Conservation (phyloP, 139 green algal genomes). For the Coelastrella sp. region DNA sequence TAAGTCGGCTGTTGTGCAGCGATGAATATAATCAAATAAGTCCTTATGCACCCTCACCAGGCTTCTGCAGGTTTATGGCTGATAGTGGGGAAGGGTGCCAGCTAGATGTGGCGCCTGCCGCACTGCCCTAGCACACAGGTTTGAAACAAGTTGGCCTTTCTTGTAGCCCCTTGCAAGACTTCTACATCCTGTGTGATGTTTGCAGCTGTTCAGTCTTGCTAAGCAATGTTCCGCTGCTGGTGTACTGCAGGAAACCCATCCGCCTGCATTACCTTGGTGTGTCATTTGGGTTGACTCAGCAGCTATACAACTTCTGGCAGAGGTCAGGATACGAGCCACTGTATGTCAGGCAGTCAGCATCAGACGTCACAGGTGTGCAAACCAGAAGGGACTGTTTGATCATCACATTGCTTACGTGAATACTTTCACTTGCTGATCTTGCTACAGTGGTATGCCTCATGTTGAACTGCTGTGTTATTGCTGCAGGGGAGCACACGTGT, state of each 20-base stretch:
- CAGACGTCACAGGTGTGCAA: constrained; percentile 76
- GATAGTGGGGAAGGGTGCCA: too few relatives aligned
- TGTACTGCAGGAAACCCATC: constrained; percentile 70
- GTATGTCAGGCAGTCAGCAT: constrained; percentile 94
- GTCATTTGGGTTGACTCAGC: constrained; percentile 93
- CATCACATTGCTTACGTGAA: background rate
- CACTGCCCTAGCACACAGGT: too few relatives aligned
- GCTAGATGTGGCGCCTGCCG: too few relatives aligned
- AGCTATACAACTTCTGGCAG: constrained; percentile 96
- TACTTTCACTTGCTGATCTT: too few relatives aligned
- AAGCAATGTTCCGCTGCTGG: background rate
- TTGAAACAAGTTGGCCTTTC: background rate
- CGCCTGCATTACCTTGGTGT: constrained; percentile 94
- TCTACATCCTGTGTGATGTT: background rate
- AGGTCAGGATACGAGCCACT: constrained; percentile 82
- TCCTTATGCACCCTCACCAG: too few relatives aligned
- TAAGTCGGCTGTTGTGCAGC: background rate
- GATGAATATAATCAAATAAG: background rate
- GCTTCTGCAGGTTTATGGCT: too few relatives aligned
- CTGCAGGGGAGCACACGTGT: constrained; percentile 89
- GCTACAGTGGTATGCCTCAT: too few relatives aligned
- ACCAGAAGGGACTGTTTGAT: background rate
- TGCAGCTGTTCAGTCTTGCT: background rate
- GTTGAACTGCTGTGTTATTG: background rate
- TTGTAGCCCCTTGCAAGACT: background rate